Evolutionary conservation across 2,329 filamentous ascomycete genomes (phyloP), one percentile per base, ranked within the genome.

Genomic region (Pestalotiopsis sp.): DNA sequence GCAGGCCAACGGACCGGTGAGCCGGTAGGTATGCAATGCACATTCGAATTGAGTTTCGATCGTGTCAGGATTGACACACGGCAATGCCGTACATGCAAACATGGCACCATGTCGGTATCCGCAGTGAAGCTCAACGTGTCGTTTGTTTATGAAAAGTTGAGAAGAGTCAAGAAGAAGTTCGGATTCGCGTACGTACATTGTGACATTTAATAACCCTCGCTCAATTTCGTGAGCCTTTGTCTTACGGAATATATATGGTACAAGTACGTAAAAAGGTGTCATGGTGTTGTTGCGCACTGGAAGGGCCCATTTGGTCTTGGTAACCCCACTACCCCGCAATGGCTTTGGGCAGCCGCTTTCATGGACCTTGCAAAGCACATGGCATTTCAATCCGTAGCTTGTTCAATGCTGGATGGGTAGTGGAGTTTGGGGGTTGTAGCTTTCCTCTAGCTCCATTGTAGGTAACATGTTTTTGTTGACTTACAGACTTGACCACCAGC

Each of bases 281-380:
- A 7, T 52, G 45, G 20, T 52, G 45, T 36, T 36, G 31, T 36
- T 36, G 31, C 31, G 31, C 31, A 36, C 31, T 36, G 31, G 31
- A 36, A 9, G 31, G 31, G 31, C 31, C 31, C 31, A 14, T n/a
- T 17, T 6, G 14, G 38, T 14, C n/a, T 12, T 17, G 31, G 20
- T 9, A 38, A 62, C 59, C 59, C 59, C 59, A 36, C 59, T 62
- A 62, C 59, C 59, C 59, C 59, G 36, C 59, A 39, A 62, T 62
- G 59, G 31, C 36, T 17, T 36, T 20, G 45, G 57, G n/a, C n/a
- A 27, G 45, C 45, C 45, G 45, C 45, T 52, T 52, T n/a, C 20
- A n/a, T 52, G 20, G 45, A 52, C 25, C 59, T 36, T 39, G 27
- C 13, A 62, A 62, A 39, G 27, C 59, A 62, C 59, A 62, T 62